Conservation (phyloP, 257 asterid genomes). For the Nicotiana noctiflora region DNA sequence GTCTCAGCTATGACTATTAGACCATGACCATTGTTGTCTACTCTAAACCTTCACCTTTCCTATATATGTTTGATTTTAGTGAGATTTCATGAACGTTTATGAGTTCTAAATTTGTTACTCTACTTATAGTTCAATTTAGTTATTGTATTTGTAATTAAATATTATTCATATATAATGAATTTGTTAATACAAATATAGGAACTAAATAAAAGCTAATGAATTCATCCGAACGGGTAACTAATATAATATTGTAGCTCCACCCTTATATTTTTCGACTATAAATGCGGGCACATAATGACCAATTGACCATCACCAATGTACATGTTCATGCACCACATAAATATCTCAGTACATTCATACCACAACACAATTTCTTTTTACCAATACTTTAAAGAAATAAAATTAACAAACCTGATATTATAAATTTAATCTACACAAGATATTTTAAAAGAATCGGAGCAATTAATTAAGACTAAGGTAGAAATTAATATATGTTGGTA, state of each 20-base stretch:
- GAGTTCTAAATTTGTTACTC: too few species aligned
- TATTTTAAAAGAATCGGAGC: neutral
- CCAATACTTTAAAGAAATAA: neutral
- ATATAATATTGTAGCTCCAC: too few species aligned
- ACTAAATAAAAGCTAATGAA: too few species aligned
- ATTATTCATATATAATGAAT: too few species aligned
- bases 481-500: neutral
- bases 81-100: too few species aligned
- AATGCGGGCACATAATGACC: neutral
- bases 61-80: too few species aligned
- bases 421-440: neutral
- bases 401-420: neutral
- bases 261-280: neutral
- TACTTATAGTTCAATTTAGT: too few species aligned
- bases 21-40: neutral
- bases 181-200: too few species aligned
- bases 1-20: neutral
- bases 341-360: neutral
- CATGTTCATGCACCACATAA: neutral
- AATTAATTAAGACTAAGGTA: conserved; percentile 1
- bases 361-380: neutral
- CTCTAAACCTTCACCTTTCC: too few species aligned
- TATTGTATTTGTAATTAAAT: too few species aligned
- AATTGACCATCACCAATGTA: neutral
- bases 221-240: too few species aligned